These are phyloP conservation scores for Rhododendron kiyosumense DNA, from an alignment of 148 eudicot species.

Conservation along the genomic window DNA sequence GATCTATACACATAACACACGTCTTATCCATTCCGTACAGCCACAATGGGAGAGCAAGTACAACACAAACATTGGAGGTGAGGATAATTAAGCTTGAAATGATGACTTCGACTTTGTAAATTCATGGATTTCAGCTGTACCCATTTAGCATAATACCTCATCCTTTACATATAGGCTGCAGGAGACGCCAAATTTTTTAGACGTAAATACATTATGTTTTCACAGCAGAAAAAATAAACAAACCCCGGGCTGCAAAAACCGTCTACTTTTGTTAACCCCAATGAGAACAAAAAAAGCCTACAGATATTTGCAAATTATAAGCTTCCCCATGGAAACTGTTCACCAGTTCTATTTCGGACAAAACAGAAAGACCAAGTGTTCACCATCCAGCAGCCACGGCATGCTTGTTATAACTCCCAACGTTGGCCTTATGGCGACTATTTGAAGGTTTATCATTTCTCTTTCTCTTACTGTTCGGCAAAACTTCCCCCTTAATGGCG, in stretches of 20 bases:
- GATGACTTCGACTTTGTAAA: no score
- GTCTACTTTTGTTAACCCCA: background rate
- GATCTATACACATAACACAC: no score
- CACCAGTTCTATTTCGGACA: background rate
- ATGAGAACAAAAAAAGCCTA: background rate
- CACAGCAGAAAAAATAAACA: background rate
- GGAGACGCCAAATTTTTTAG: background rate
- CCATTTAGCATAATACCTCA: background rate
- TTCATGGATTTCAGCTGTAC: background rate
- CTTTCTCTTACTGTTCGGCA: slow-evolving; percentile 22
- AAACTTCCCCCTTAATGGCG: slow-evolving; percentile 22
- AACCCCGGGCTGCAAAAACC: background rate
- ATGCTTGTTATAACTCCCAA: background rate
- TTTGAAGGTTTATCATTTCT: slow-evolving; percentile 5
- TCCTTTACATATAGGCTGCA: background rate
- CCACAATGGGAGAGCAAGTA: no score
- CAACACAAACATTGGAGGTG: no score
- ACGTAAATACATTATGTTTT: background rate
- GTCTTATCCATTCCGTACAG: no score
- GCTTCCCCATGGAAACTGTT: background rate
- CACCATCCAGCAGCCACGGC: slow-evolving; percentile 22
- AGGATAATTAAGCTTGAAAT: no score
- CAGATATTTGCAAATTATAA: background rate
- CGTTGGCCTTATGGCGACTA: slow-evolving; percentile 12
- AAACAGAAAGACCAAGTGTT: background rate